These are phyloP conservation scores for Penicillium angulare DNA, from an alignment of 495 filamentous ascomycete species.

Conservation along the genomic window DNA sequence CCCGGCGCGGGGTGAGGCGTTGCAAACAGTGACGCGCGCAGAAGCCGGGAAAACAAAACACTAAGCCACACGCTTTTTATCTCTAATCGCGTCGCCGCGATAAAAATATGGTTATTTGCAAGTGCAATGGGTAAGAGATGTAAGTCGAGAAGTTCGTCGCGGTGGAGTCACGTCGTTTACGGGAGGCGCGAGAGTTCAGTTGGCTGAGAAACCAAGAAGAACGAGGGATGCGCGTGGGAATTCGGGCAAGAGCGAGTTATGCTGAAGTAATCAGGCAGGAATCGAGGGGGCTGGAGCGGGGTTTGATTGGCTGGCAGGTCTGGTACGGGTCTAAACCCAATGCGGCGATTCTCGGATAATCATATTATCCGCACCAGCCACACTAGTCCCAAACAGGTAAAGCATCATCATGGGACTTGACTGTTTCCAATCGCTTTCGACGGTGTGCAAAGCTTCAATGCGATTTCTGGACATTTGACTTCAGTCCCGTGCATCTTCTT, in stretches of 20 bases:
- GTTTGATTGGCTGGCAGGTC: not conserved
- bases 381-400: slow-evolving; percentile 28
- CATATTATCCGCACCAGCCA: slow-evolving; percentile 16
- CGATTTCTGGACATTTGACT: not conserved
- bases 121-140: not conserved
- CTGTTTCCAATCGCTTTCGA: slow-evolving; percentile 17
- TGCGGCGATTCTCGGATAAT: slow-evolving; percentile 15
- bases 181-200: slow-evolving; percentile 23
- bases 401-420: slow-evolving; percentile 34
- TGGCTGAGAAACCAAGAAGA: slow-evolving; percentile 26
- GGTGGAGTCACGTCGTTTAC: slow-evolving; percentile 16
- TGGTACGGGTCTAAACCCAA: slow-evolving; percentile 13
- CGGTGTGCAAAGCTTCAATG: slow-evolving; percentile 2
- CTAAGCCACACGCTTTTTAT: slow-evolving; percentile 12
- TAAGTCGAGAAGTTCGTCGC: slow-evolving; percentile 8
- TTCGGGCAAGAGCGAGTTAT: slow-evolving; percentile 20
- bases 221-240: slow-evolving; percentile 28
- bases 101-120: not conserved
- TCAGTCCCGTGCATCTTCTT: not conserved
- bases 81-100: slow-evolving; percentile 8
- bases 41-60: slow-evolving; percentile 37
- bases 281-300: slow-evolving; percentile 25
- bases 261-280: slow-evolving; percentile 17
- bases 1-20: slow-evolving; percentile 42
- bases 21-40: slow-evolving; percentile 35